Evolutionary conservation across 23 red algal species (phyloP).

Genomic region (Gracilaria gracilis): DNA sequence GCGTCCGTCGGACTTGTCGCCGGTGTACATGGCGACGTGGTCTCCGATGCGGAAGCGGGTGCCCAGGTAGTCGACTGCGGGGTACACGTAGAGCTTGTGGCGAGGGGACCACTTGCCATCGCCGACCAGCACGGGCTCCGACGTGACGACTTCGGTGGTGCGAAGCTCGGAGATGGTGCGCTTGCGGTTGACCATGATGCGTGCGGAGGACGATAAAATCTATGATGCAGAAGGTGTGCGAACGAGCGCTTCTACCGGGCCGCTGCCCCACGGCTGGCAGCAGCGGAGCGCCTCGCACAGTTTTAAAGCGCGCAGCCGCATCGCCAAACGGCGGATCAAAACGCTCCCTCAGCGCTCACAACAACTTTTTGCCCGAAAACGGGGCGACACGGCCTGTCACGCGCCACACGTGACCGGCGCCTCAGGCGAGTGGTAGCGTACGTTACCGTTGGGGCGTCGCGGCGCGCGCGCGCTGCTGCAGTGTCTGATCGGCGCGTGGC

Average conservation of each 20-base stretch:
- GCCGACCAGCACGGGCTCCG: constrained; percentile 57
- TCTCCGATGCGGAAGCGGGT: constrained; percentile 65
- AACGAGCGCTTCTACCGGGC: no score
- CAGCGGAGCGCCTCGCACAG: no score
- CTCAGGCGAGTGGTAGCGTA: no score
- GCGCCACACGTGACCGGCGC: background rate
- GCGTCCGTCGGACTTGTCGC: constrained; percentile 37
- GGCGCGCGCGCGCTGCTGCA: no score
- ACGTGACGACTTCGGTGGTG: constrained; percentile 43
- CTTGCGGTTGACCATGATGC: constrained; percentile 52
- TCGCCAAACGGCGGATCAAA: background rate
- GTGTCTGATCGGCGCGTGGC: no score
- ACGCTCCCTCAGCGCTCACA: no score
- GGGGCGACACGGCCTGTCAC: background rate
- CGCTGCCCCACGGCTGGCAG: no score
- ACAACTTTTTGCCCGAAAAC: no score
- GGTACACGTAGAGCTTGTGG: constrained; percentile 14
- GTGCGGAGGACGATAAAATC: no score
- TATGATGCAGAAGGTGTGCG: no score
- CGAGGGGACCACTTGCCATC: constrained; percentile 5
- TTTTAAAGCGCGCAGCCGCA: background rate
- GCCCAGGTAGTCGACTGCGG: constrained; percentile 62
- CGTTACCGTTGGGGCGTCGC: no score
- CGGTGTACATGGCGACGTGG: constrained; percentile 71
- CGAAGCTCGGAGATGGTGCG: constrained; percentile 29